phyloP scores from a whole-genome alignment of 805 yeast genomes.

The Ogataea degrootiae region DNA sequence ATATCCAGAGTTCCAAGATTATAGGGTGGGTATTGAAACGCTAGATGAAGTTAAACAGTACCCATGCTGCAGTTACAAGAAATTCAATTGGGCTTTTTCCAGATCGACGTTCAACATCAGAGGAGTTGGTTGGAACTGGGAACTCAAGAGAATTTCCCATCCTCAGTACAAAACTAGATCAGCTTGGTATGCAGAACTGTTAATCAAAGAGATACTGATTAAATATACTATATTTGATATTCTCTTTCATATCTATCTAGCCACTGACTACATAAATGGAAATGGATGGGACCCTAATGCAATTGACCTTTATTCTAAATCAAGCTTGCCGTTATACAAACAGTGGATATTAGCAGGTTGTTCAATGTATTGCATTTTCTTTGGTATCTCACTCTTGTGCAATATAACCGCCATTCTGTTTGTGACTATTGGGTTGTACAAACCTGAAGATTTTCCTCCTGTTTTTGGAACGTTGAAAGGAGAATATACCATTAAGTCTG shows the following conservation, averaged over 20 bases:
- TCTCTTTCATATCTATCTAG: conserved; percentile 3
- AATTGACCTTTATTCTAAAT: conserved; percentile 4
- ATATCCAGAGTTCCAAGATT: conserved; percentile 14
- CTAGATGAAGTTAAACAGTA: conserved; percentile 4
- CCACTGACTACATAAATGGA: conserved; percentile 6
- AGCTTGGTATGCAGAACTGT: not conserved
- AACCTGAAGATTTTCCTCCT: conserved; percentile 7
- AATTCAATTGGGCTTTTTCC: conserved; percentile 11
- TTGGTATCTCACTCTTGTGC: conserved; percentile 5
- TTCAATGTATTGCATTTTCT: conserved; percentile 8
- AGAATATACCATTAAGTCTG: conserved; percentile 7
- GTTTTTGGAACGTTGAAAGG: conserved; percentile 12
- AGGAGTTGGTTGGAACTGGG: conserved; percentile 17
- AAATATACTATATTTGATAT: conserved; percentile 8
- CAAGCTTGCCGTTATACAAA: conserved; percentile 5
- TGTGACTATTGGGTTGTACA: not conserved
- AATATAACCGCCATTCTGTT: not conserved
- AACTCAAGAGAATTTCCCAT: not conserved
- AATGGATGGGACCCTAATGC: conserved; percentile 11
- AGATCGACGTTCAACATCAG: conserved; percentile 7
- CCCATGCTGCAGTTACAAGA: not conserved
- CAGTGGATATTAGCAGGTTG: conserved; percentile 6
- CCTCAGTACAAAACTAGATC: not conserved
- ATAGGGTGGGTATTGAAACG: conserved; percentile 6
- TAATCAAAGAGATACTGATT: not conserved